phyloP scores from a whole-genome alignment of 1,139 yeast genomes.

The Yamadazyma spencermartinsiae region DNA sequence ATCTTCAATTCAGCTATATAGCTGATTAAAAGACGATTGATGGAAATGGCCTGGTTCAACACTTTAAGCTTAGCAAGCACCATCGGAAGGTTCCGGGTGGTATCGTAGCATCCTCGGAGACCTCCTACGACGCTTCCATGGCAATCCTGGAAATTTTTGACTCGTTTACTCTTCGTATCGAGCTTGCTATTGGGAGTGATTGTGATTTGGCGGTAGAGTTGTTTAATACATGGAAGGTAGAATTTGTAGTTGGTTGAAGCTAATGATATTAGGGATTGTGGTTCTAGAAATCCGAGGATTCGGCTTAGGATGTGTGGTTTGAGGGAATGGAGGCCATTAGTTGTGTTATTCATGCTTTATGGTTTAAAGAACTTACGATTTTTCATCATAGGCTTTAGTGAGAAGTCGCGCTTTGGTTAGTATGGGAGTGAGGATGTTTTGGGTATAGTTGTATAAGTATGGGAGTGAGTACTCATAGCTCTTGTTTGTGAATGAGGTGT shows the following conservation, averaged over 20 bases:
- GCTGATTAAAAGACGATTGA: slow-evolving; percentile 28
- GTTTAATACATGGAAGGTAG: slow-evolving; percentile 34
- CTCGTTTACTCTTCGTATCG: slow-evolving; percentile 14
- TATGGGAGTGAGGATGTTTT: no score
- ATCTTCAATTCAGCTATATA: slow-evolving; percentile 26
- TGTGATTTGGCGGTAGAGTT: slow-evolving; percentile 30
- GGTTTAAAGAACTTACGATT: no score
- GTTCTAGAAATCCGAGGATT: slow-evolving; percentile 31
- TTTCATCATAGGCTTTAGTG: no score
- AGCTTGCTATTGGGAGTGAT: slow-evolving; percentile 26
- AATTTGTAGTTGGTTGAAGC: slow-evolving; percentile 37
- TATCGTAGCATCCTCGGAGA: slow-evolving; percentile 6
- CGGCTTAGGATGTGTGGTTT: slow-evolving; percentile 13
- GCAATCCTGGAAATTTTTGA: slow-evolving; percentile 24
- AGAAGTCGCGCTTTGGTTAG: no score
- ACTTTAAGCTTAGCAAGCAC: slow-evolving; percentile 31
- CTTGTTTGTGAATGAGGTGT: no score
- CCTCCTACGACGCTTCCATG: slow-evolving; percentile 21
- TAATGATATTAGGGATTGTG: slow-evolving; percentile 34
- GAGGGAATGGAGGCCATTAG: no score
- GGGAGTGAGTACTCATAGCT: no score
- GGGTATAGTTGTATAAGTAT: no score
- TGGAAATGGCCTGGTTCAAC: slow-evolving; percentile 25
- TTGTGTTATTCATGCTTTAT: no score
- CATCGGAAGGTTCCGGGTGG: slow-evolving; percentile 18